A percentile compares a stretch with the other conserved stretches of the same genome.
Conservation (phyloP, 148 eudicot species). For the Arbutus unedo region DNA sequence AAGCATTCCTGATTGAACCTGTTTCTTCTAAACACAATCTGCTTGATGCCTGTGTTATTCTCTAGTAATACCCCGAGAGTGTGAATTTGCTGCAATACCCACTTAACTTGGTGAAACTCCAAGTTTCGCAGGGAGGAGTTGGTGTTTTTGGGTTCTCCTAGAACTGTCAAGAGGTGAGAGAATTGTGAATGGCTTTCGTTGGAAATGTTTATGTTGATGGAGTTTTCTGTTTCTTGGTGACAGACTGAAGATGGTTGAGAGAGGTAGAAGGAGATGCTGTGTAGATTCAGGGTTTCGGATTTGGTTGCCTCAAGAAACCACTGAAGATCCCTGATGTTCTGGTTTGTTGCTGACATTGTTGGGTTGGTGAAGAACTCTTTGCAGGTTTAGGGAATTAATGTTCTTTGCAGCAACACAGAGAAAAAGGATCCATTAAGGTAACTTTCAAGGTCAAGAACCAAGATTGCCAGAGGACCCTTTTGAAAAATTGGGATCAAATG, state of each 20-base stretch:
- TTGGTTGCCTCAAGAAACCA: constrained; percentile 50
- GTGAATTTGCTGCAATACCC: constrained; percentile 54
- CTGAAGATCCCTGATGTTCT: constrained; percentile 55
- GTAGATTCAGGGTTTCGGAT: constrained; percentile 42
- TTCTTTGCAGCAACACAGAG: neutral
- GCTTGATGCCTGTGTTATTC: constrained; percentile 42
- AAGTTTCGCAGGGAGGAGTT: constrained; percentile 40
- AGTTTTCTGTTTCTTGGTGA: constrained; percentile 52
- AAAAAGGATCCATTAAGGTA: neutral
- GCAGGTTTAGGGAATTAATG: neutral
- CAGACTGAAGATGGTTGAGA: constrained; percentile 57
- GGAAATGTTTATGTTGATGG: constrained; percentile 50
- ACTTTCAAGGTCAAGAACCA: neutral
- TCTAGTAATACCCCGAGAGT: constrained; percentile 41
- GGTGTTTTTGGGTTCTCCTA: constrained; percentile 35
- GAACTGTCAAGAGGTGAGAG: constrained; percentile 37
- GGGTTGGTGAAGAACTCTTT: constrained; percentile 10
- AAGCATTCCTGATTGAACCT: constrained; percentile 50
- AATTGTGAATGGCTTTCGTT: constrained; percentile 37
- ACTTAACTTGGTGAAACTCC: constrained; percentile 70
- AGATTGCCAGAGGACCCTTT: constrained; percentile 6
- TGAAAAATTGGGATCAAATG: constrained; percentile 6
- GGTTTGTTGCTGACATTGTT: constrained; percentile 47
- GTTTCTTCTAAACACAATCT: constrained; percentile 50
- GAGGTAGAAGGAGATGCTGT: constrained; percentile 63